These are phyloP conservation scores for Diphasiastrum complanatum DNA, from an alignment of 83 land plant species.

Conservation along the genomic window DNA sequence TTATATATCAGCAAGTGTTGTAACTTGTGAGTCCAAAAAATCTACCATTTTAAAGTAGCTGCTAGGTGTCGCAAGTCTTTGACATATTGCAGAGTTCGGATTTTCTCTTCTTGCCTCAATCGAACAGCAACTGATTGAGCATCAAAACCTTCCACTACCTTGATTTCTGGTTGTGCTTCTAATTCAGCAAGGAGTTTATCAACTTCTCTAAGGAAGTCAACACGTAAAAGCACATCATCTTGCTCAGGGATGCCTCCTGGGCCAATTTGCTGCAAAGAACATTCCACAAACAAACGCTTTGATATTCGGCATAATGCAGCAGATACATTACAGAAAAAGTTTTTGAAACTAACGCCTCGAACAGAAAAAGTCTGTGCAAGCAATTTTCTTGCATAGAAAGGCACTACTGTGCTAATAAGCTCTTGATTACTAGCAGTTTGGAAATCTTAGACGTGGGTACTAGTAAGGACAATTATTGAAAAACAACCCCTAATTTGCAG, in stretches of 20 bases:
- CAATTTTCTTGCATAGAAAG: background rate
- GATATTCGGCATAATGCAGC: background rate
- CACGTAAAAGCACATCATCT: slow-evolving; percentile 65
- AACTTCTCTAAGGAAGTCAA: slow-evolving; percentile 90
- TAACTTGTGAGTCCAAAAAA: no score
- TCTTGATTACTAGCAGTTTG: background rate
- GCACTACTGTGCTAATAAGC: background rate
- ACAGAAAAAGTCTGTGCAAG: background rate
- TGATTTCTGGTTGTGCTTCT: slow-evolving; percentile 24
- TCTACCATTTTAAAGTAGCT: slow-evolving; percentile 62
- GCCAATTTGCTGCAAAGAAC: slow-evolving; percentile 50
- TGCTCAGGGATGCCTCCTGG: slow-evolving; percentile 47
- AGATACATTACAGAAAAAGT: background rate
- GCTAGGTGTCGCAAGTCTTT: slow-evolving; percentile 68
- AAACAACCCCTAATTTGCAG: no score
- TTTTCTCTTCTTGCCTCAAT: slow-evolving; percentile 80
- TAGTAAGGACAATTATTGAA: no score
- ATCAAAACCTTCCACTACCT: slow-evolving; percentile 53
- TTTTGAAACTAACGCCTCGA: background rate
- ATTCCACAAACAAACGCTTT: no score
- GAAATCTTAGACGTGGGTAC: no score
- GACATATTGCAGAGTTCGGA: slow-evolving; percentile 55
- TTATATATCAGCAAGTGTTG: no score
- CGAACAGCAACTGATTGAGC: slow-evolving; percentile 80
- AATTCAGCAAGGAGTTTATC: slow-evolving; percentile 69